Evolutionary conservation across 768 basidiomycete species (phyloP).

Genomic region (Trametes elegans): DNA sequence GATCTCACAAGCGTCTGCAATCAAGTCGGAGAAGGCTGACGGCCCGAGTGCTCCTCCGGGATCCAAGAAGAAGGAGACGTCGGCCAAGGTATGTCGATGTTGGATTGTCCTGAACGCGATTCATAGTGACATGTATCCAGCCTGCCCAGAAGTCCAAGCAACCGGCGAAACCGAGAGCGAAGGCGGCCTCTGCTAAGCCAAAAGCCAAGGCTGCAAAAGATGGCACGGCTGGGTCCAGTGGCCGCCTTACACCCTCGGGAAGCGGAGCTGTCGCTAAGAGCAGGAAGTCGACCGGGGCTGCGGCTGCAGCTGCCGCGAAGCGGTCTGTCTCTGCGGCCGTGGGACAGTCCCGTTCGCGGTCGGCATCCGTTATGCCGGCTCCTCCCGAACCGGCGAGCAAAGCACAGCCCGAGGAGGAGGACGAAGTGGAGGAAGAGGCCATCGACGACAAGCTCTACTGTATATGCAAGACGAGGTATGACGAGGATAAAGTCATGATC

Average conservation of each 20-base stretch:
- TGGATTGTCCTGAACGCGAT: not conserved
- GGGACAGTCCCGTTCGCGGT: slow-evolving; percentile 54
- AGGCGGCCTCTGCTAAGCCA: slow-evolving; percentile 27
- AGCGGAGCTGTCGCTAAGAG: slow-evolving; percentile 19
- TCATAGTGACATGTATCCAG: not conserved
- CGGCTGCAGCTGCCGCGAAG: slow-evolving; percentile 23
- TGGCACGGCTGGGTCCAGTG: slow-evolving; percentile 8
- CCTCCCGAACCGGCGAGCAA: slow-evolving; percentile 44
- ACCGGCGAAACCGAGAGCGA: slow-evolving; percentile 24
- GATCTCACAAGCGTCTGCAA: not conserved
- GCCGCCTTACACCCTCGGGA: slow-evolving; percentile 16
- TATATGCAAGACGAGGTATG: slow-evolving; percentile 82
- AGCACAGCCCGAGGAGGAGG: slow-evolving; percentile 40
- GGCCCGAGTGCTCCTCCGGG: slow-evolving; percentile 9
- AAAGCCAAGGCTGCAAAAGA: slow-evolving; percentile 26
- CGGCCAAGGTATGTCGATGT: slow-evolving; percentile 24
- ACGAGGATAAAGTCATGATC: slow-evolving; percentile 89
- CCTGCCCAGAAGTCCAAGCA: slow-evolving; percentile 20
- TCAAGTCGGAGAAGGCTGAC: slow-evolving; percentile 18
- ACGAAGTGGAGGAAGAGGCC: slow-evolving; percentile 40
- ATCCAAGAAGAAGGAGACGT: slow-evolving; percentile 22
- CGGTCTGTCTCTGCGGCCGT: slow-evolving; percentile 24
- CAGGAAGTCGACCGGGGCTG: slow-evolving; percentile 31
- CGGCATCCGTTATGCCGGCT: slow-evolving; percentile 64
- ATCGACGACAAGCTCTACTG: slow-evolving; percentile 79